Conservation (phyloP, 1,139 yeast species). For the Saccharomycopsis hybrid region DNA sequence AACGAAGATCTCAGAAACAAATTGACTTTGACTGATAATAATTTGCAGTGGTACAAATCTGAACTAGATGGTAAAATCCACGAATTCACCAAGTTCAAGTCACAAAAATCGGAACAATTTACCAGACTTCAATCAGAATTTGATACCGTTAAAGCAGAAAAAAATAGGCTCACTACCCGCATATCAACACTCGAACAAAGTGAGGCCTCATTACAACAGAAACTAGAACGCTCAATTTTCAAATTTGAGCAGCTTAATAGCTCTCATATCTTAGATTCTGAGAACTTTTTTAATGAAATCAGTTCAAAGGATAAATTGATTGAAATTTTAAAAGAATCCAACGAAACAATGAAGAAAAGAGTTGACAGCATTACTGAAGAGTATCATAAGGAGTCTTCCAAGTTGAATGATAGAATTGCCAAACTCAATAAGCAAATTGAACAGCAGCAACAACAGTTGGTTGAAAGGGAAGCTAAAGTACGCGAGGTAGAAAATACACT, state of each 20-base stretch:
- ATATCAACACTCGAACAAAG: conserved; percentile 1
- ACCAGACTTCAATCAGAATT: conserved; percentile 27
- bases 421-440: conserved; percentile 30
- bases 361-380: conserved; percentile 43
- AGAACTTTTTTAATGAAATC: conserved; percentile 56
- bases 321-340: conserved; percentile 50
- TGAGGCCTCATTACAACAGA: conserved; percentile 15
- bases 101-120: conserved; percentile 27
- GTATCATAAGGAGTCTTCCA: conserved; percentile 32
- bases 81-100: conserved; percentile 25
- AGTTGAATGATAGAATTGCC: conserved; percentile 11
- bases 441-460: conserved; percentile 28
- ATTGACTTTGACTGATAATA: conserved; percentile 36
- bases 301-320: conserved; percentile 57
- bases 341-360: conserved; percentile 29
- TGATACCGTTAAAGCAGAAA: conserved; percentile 30
- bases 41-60: conserved; percentile 42
- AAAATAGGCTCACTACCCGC: not conserved
- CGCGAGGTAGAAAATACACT: conserved; percentile 39
- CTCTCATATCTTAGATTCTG: conserved; percentile 40
- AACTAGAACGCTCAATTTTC: conserved; percentile 34
- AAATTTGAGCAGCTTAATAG: conserved; percentile 44
- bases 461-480: conserved; percentile 30
- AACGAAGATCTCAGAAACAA: conserved; percentile 38
- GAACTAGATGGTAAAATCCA: conserved; percentile 33